Evolutionary conservation across 2,329 filamentous ascomycete genomes (phyloP).

Genomic region (Penicillium freii): DNA sequence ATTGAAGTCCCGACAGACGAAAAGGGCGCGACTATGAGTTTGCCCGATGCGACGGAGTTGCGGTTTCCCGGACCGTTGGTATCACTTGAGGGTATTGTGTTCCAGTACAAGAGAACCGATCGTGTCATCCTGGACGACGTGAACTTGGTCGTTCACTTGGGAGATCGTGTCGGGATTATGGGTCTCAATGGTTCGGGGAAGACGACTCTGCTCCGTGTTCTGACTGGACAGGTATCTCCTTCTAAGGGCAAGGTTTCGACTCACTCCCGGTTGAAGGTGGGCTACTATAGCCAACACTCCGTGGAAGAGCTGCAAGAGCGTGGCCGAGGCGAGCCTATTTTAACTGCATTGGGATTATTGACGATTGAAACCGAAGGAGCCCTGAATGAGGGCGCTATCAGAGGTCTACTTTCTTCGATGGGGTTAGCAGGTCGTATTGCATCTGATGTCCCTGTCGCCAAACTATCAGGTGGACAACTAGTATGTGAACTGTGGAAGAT

Average conservation of each 20-base stretch:
- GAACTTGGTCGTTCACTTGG: constrained; percentile 67
- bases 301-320: constrained; percentile 65
- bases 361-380: constrained; percentile 52
- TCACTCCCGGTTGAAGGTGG: constrained; percentile 68
- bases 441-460: constrained; percentile 69
- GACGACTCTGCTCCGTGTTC: constrained; percentile 70
- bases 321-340: constrained; percentile 50
- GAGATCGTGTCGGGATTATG: constrained; percentile 71
- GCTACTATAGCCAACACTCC: constrained; percentile 77
- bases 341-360: constrained; percentile 67
- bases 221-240: constrained; percentile 61
- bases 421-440: constrained; percentile 69
- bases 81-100: constrained; percentile 67
- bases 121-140: constrained; percentile 60
- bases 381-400: constrained; percentile 65
- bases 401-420: constrained; percentile 65
- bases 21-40: constrained; percentile 55
- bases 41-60: constrained; percentile 66
- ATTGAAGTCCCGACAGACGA: constrained; percentile 68
- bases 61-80: constrained; percentile 73
- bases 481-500: constrained; percentile 46
- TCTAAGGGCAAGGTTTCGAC: constrained; percentile 61
- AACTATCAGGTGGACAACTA: constrained; percentile 76
- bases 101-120: constrained; percentile 56
- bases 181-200: constrained; percentile 82